Conservation (phyloP, 2,329 filamentous ascomycete genomes). For the Ascochyta viciae-villosae region DNA sequence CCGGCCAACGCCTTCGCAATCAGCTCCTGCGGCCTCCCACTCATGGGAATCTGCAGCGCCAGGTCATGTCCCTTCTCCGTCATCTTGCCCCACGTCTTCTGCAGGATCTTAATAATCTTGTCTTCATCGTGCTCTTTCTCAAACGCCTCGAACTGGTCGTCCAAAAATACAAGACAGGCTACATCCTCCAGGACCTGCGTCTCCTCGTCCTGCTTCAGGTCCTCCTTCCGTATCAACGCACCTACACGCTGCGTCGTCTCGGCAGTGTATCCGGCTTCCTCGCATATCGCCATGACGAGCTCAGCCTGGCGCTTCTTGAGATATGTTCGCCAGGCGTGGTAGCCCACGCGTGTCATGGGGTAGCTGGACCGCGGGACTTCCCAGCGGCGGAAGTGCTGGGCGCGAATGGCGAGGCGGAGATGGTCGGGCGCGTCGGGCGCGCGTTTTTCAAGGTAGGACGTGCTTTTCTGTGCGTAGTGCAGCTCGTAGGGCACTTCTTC, state of each 20-base stretch:
- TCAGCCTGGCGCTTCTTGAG: conserved; percentile 76
- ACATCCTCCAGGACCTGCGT: conserved; percentile 83
- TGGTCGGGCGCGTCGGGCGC: conserved; percentile 68
- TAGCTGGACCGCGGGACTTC: conserved; percentile 77
- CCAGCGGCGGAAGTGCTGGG: conserved; percentile 87
- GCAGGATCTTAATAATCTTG: conserved; percentile 68
- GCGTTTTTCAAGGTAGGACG: conserved; percentile 70
- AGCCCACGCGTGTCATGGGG: conserved; percentile 76
- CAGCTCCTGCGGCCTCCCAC: conserved; percentile 37
- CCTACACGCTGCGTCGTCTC: conserved; percentile 69
- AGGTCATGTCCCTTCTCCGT: conserved; percentile 42
- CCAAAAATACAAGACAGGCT: conserved; percentile 85
- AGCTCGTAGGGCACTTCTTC: conserved; percentile 74
- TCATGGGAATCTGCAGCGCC: conserved; percentile 46
- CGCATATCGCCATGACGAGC: conserved; percentile 63
- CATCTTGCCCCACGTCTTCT: conserved; percentile 54
- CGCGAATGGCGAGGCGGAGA: conserved; percentile 78
- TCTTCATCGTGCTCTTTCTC: conserved; percentile 76
- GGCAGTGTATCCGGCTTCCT: conserved; percentile 56
- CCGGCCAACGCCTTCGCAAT: conserved; percentile 44
- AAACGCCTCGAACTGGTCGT: conserved; percentile 85
- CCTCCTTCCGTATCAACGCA: conserved; percentile 80
- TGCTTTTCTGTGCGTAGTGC: conserved; percentile 83
- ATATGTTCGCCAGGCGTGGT: conserved; percentile 79
- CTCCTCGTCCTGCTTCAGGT: conserved; percentile 68